phyloP scores from a whole-genome alignment of 176 grass and related monocot species.

The Pontederia crassipes region DNA sequence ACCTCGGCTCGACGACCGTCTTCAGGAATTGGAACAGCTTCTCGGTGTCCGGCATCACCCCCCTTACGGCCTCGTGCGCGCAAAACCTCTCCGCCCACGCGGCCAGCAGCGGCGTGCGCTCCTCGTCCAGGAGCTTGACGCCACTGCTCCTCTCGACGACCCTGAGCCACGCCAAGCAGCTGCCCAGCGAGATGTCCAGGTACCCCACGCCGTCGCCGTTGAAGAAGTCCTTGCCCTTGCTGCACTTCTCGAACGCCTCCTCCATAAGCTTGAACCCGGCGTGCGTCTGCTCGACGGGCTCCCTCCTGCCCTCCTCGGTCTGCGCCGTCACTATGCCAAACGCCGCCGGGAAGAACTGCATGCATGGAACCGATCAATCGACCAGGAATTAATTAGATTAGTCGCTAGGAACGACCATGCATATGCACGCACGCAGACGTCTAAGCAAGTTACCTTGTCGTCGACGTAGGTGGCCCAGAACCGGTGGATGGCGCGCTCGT shows the following conservation, averaged over 20 bases:
- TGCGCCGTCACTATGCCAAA: not conserved
- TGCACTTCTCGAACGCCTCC: not conserved
- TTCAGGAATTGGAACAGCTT: not conserved
- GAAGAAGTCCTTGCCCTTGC: not conserved
- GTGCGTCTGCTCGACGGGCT: not conserved
- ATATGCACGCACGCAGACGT: no score
- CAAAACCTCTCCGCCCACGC: not conserved
- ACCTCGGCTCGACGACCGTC: not conserved
- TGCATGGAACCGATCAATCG: no score
- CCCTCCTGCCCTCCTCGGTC: not conserved
- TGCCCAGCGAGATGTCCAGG: not conserved
- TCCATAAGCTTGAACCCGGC: not conserved
- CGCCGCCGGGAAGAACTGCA: not conserved
- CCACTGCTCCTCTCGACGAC: not conserved
- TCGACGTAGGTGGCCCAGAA: no score
- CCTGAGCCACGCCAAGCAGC: not conserved
- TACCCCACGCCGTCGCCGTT: not conserved
- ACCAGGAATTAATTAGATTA: no score
- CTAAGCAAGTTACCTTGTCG: no score
- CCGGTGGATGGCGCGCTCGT: no score
- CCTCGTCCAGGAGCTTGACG: not conserved
- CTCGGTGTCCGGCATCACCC: not conserved
- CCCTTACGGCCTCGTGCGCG: not conserved
- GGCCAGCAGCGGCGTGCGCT: not conserved
- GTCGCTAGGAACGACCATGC: no score